Percentiles rank a stretch among this genome's conserved stretches.
These are phyloP conservation scores for Penicillium crystallinum DNA, from an alignment of 495 filamentous ascomycete species.

Conservation along the genomic window DNA sequence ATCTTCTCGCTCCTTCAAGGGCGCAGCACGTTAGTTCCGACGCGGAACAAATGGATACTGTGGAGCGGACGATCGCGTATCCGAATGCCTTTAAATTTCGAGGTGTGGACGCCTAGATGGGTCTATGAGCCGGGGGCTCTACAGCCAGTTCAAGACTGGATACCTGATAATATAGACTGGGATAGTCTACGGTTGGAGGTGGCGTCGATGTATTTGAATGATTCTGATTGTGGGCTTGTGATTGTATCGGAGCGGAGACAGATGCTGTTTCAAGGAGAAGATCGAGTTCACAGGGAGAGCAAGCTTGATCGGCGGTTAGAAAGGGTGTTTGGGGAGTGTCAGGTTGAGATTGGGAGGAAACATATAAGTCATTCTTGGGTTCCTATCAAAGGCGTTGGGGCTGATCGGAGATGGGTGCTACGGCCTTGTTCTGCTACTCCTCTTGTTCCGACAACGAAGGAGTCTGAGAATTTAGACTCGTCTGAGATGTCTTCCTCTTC, in stretches of 20 bases:
- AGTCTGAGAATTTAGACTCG: too few species aligned
- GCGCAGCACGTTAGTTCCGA: conserved; percentile 4
- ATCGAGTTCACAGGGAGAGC: conserved; percentile 1
- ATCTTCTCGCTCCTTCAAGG: neutral
- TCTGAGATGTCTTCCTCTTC: neutral
- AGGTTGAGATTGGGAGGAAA: conserved; percentile 2
- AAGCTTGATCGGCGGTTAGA: conserved; percentile 2
- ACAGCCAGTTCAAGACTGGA: neutral
- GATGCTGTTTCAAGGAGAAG: conserved; percentile 1
- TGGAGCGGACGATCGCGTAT: conserved; percentile 5
- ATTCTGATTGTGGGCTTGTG: conserved; percentile 3
- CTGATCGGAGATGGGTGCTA: conserved; percentile 1
- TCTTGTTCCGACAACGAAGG: conserved; percentile 1
- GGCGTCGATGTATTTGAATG: conserved; percentile 5
- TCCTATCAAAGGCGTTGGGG: conserved; percentile 4
- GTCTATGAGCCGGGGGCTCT: neutral
- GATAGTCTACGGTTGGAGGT: conserved; percentile 8
- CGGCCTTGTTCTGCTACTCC: conserved; percentile 4
- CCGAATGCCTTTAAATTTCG: conserved; percentile 1
- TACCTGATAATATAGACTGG: conserved; percentile 6
- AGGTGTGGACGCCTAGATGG: conserved; percentile 3
- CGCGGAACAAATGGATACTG: conserved; percentile 6
- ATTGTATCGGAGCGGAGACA: conserved; percentile 6
- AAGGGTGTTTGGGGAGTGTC: neutral
- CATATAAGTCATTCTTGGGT: conserved; percentile 2